These are phyloP conservation scores for Rhodotorula glutinis DNA, from an alignment of 1,284 basidiomycete species.

Conservation along the genomic window DNA sequence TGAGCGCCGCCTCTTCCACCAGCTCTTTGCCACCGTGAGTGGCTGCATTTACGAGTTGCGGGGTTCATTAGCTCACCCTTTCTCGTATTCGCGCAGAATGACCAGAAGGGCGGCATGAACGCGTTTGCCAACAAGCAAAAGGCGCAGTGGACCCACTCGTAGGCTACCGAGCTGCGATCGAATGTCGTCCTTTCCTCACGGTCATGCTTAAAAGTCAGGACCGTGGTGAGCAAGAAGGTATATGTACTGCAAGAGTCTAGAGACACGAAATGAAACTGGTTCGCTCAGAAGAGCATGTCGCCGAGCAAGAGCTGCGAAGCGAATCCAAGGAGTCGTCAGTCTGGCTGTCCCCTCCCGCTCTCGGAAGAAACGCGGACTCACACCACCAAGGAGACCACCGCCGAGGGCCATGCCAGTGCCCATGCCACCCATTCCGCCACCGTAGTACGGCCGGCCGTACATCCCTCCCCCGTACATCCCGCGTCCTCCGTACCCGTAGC, in stretches of 20 bases:
- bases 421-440: constrained; percentile 2
- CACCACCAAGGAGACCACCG: constrained; percentile 11
- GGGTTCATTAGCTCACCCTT: background rate
- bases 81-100: constrained; percentile 52
- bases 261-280: too few relatives aligned
- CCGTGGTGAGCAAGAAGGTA: too few relatives aligned
- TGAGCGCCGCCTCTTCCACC: constrained; percentile 88
- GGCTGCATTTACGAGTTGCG: background rate
- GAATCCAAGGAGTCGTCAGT: background rate
- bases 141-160: constrained; percentile 57
- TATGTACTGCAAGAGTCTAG: too few relatives aligned
- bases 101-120: constrained; percentile 97
- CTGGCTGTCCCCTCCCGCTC: too few relatives aligned
- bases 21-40: constrained; percentile 74
- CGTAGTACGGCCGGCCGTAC: constrained; percentile 8
- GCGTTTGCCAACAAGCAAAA: constrained; percentile 98
- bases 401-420: constrained; percentile 16
- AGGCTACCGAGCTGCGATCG: background rate
- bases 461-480: background rate
- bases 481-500: constrained; percentile 11
- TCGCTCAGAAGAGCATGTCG: constrained; percentile 11
- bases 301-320: constrained; percentile 13
- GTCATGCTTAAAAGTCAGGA: too few relatives aligned
- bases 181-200: too few relatives aligned
- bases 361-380: background rate